Evolutionary conservation across 1,284 basidiomycete species (phyloP).

Genomic region (Hypsizygus ulmarius): DNA sequence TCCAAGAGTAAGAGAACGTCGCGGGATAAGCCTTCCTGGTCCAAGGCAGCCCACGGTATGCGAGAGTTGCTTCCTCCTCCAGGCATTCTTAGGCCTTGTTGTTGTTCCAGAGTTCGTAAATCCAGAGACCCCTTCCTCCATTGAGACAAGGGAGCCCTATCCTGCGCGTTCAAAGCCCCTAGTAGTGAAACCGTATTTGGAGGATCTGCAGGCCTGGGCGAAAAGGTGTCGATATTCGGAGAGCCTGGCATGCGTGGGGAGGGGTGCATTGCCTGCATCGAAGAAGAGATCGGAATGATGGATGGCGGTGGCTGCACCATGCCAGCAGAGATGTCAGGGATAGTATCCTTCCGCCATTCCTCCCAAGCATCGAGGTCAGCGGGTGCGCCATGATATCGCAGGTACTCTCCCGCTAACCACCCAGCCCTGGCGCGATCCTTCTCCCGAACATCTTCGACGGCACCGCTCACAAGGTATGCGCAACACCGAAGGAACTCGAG

Average conservation of each 20-base stretch:
- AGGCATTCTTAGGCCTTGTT: conserved; percentile 21
- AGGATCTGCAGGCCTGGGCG: conserved; percentile 53
- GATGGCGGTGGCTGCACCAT: conserved; percentile 22
- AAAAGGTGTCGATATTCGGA: conserved; percentile 54
- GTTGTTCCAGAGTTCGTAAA: conserved; percentile 23
- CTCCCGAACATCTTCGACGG: conserved; percentile 40
- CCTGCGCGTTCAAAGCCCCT: conserved; percentile 40
- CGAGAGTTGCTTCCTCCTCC: conserved; percentile 17
- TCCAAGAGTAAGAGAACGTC: conserved; percentile 61
- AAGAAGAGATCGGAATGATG: conserved; percentile 42
- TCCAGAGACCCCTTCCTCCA: conserved; percentile 22
- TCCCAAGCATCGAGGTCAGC: conserved; percentile 57
- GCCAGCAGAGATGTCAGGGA: conserved; percentile 39
- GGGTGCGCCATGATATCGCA: conserved; percentile 53
- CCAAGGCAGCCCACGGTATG: conserved; percentile 47
- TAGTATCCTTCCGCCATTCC: conserved; percentile 48
- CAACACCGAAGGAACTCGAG: conserved; percentile 66
- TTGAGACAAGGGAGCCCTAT: conserved; percentile 16
- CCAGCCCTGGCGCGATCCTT: conserved; percentile 44
- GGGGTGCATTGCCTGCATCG: conserved; percentile 51
- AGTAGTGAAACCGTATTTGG: conserved; percentile 44
- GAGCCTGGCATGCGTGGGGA: conserved; percentile 43
- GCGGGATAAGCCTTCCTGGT: conserved; percentile 66
- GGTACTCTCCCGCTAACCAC: conserved; percentile 67
- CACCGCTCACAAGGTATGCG: conserved; percentile 59